Evolutionary conservation across 169 alveolate genomes (phyloP), one percentile per base, ranked within the genome.

Genomic region (Eimeria mitis): DNA sequence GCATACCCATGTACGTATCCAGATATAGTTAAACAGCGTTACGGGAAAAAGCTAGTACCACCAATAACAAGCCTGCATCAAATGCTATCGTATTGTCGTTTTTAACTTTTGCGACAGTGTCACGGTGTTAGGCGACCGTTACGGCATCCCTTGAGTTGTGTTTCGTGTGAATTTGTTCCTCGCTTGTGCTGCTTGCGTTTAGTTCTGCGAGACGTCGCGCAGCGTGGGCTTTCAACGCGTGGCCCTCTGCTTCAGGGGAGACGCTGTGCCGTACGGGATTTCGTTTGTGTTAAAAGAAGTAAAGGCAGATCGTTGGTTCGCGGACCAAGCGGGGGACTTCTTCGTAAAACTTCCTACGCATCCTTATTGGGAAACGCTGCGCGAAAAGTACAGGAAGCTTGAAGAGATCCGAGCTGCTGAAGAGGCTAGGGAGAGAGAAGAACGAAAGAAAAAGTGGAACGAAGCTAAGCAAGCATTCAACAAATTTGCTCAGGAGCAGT

Each of bases 261-360:
- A 76, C 37, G 84, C 61, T 31, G 91, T 91, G 73, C 95, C 91
- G 1, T 34, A 37, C 37, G 90, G 95, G 44, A 40, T 91, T 25
- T 81, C 89, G 56, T 91, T 91, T 61, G 90, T 91, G 90, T 34
- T 91, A 85, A 65, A 73, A 42, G 95, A 91, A 68, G 91, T 61
- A n/a, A 91, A 78, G 73, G 95, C 95, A 34, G 95, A 91, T 49
- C 83, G 95, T 68, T 91, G 95, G 95, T 79, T 91, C 52, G 65
- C 81, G 40, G 85, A 52, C 44, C 52, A 68, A 49, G 13, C 56
- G 16, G 91, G 91, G 65, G 89, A 91, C 85, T 91, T 91, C 61
- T 91, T 61, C 91, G 34, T 91, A 42, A 21, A 65, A 21, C 89
- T 91, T 47, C 95, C 95, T 23, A 91, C 91, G 61, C 95, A 91